Base-by-base conservation (phyloP, 176 grass and related monocot genomes). In the Phoenix dactylifera region DNA sequence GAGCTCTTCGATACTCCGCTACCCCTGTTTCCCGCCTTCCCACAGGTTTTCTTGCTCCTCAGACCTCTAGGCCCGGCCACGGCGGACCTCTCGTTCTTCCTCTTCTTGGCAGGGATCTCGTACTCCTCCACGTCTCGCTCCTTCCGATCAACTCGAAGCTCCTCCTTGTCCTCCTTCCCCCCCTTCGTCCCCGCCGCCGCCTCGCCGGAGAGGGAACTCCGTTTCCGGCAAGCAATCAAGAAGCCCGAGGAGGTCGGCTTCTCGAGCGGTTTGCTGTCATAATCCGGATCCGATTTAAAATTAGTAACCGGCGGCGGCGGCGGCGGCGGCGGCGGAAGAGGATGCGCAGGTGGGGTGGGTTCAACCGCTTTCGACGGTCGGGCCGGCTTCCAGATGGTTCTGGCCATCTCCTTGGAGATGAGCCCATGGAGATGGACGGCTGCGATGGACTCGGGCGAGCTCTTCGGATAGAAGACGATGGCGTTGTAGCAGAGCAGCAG, bases 401-500 rank as follows among this genome's bases (percentile, higher is more conserved):
- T 59, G 52, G 69, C 16, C 50, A 90, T 76, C 26, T 79, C 68
- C 54, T 62, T 82, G 10, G 65, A 53, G 75, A 88, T 66, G n/a
- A 90, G 22, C 7, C 52, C 51, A 15, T 74, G 87, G 29, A 73
- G 73, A 22, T 76, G 81, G 10, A 18, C 24, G 50, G 75, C 92
- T 7, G 92, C 83, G 7, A 62, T 7, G 50, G 74, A 79, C 80
- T 90, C 81, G 23, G 74, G 62, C 20, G 80, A 85, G 28, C 57
- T 66, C 24, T 25, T 84, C 52, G 86, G 86, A 75, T 62, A 97
- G 87, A 85, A 91, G 67, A 97, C 83, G 49, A 82, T 19, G 5
- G 84, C 84, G 66, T 97, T 97, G 18, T 50, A 23, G 64, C 84
- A 91, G 25, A 91, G 84, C 55, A 91, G 80, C 0, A 97, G 52